Evolutionary conservation across 331 rosid genomes (phyloP), one percentile per base, ranked within the genome.

Genomic region (Phaseolus coccineus): DNA sequence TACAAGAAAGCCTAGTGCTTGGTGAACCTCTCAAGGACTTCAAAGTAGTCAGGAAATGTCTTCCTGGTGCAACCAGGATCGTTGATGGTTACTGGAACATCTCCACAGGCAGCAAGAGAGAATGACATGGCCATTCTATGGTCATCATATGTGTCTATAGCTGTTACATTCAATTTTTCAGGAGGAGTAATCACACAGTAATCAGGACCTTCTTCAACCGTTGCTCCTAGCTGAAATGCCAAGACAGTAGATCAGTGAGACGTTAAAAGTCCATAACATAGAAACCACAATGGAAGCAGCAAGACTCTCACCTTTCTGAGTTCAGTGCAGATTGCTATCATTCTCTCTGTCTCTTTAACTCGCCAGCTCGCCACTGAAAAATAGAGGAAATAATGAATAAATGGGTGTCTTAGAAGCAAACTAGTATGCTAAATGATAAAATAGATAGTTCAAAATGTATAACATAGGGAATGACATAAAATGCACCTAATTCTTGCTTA

Each of bases 41-140:
- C 95, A 51, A 96, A 96, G 89, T 96, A 96, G 76, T 96, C 92
- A 0, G 99, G 98, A 87, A 96, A 96, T 51, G 99, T 96, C 87
- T 96, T 96, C 37, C 97, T 85, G 80, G 99, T 96, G 89, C 99
- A 96, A 35, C 97, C 96, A 0, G 99, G 99, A 92, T 96, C 99
- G 5, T 90, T 93, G 80, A 96, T 96, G 81, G 98, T 96, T 40
- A 96, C 99, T 0, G 97, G 96, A 80, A 96, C 96, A 33, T 93
- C 96, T 8, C 90, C 91, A 30, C 99, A 96, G 72, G 99, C 99
- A 80, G 98, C 97, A 22, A 96, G 97, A 47, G 99, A 96, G 90
- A 96, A 96, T 11, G 99, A 87, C 99, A 96, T 96, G 50, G 99
- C 99, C 99, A 96, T 96, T 86, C 99, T 87, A 79, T 96, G 99